Percentiles rank a stretch among this genome's conserved stretches.
These are phyloP conservation scores for Aquilaria sinensis DNA, from an alignment of 345 rosid species.

Conservation along the genomic window DNA sequence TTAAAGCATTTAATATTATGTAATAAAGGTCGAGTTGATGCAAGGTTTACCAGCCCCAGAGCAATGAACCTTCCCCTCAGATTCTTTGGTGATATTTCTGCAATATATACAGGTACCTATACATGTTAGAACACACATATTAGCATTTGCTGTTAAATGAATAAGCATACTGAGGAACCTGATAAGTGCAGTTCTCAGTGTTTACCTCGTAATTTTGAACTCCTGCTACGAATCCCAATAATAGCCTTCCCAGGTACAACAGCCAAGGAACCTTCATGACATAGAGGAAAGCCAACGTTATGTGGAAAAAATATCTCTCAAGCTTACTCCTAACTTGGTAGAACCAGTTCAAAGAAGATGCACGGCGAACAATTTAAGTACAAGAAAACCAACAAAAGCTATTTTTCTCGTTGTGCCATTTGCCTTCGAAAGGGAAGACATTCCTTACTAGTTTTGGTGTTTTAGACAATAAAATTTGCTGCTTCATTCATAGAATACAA, in stretches of 20 bases:
- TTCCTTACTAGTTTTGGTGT: not conserved
- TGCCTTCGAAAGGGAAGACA: not conserved
- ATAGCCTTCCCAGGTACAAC: conserved; percentile 37
- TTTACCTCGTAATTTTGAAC: conserved; percentile 32
- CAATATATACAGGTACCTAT: conserved; percentile 34
- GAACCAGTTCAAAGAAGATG: too few species aligned
- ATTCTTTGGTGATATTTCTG: conserved; percentile 37
- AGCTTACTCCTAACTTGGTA: too few species aligned
- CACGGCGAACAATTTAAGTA: too few species aligned
- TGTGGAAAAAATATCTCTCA: not conserved
- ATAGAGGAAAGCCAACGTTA: not conserved
- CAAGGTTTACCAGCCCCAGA: not conserved
- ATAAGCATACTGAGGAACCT: not conserved
- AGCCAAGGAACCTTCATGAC: conserved; percentile 14
- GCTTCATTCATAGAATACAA: too few species aligned
- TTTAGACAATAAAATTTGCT: not conserved
- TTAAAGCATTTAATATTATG: not conserved
- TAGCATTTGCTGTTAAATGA: not conserved
- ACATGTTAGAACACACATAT: not conserved
- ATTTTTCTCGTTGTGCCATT: not conserved
- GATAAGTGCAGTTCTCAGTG: not conserved
- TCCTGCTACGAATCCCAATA: conserved; percentile 34
- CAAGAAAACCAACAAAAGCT: not conserved
- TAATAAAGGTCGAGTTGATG: not conserved
- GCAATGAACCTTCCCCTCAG: conserved; percentile 29